Evolutionary conservation across 805 yeast genomes (phyloP).

Genomic region (Kockiozyma suomiensis): DNA sequence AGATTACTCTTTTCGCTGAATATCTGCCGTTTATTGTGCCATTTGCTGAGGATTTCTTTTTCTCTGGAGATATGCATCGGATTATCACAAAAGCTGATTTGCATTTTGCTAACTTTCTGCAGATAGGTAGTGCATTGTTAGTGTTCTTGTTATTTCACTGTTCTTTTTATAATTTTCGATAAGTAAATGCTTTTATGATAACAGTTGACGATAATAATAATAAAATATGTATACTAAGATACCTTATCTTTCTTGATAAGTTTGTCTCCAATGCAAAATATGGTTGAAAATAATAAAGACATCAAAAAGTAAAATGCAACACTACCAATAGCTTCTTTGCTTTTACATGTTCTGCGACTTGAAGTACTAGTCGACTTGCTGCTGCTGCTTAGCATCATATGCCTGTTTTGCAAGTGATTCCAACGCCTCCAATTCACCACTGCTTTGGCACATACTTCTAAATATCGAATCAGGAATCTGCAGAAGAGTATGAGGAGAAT

Average conservation of each 20-base stretch:
- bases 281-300: neutral
- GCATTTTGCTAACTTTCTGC: too few species aligned
- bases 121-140: too few species aligned
- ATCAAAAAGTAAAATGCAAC: neutral
- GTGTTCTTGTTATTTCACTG: too few species aligned
- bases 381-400: slow-evolving; percentile 32
- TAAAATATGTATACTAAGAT: too few species aligned
- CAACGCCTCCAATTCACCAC: slow-evolving; percentile 86
- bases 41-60: too few species aligned
- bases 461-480: slow-evolving; percentile 57
- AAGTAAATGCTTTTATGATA: too few species aligned
- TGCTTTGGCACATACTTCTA: slow-evolving; percentile 75
- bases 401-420: slow-evolving; percentile 62
- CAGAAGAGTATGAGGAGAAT: slow-evolving; percentile 64
- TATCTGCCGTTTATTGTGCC: neutral
- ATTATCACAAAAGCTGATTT: too few species aligned
- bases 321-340: too few species aligned
- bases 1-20: neutral
- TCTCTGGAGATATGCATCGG: too few species aligned
- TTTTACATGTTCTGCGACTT: neutral
- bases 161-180: too few species aligned
- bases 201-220: too few species aligned
- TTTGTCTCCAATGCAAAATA: neutral
- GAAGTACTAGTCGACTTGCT: neutral
- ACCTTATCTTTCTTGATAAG: too few species aligned